phyloP scores from a whole-genome alignment of 129 eudicot species.

The Helianthus tuberosus region DNA sequence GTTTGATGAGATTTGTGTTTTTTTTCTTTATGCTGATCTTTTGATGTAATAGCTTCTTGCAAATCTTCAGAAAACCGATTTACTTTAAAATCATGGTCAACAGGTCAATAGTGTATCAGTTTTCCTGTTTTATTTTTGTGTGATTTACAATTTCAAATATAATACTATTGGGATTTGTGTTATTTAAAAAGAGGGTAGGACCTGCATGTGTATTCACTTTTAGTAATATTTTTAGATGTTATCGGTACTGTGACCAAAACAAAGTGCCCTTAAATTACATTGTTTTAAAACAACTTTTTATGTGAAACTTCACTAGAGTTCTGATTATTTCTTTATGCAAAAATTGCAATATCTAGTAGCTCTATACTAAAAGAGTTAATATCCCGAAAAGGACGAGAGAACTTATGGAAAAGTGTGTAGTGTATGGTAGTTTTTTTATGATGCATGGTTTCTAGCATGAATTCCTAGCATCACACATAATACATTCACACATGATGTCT shows the following conservation, averaged over 20 bases:
- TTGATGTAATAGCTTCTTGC: slow-evolving; percentile 8
- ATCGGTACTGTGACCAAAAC: background rate
- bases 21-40: background rate
- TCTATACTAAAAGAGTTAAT: background rate
- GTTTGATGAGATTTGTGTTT: background rate
- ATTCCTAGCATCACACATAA: slow-evolving; percentile 1
- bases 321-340: background rate
- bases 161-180: too few relatives aligned
- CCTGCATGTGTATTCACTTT: slow-evolving; percentile 6
- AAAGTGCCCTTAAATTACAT: background rate
- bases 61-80: background rate
- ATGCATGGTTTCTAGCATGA: slow-evolving; percentile 4
- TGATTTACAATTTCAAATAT: too few relatives aligned
- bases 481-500: background rate
- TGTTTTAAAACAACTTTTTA: background rate
- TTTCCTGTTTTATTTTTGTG: background rate
- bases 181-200: background rate
- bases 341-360: background rate
- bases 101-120: too few relatives aligned
- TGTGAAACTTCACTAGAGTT: background rate
- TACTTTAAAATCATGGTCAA: background rate
- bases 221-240: slow-evolving; percentile 3
- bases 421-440: background rate
- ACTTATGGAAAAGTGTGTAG: background rate
- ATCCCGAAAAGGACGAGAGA: background rate